These are phyloP conservation scores for Triadica sebifera DNA, from an alignment of 345 rosid genomes.

Conservation along the genomic window DNA sequence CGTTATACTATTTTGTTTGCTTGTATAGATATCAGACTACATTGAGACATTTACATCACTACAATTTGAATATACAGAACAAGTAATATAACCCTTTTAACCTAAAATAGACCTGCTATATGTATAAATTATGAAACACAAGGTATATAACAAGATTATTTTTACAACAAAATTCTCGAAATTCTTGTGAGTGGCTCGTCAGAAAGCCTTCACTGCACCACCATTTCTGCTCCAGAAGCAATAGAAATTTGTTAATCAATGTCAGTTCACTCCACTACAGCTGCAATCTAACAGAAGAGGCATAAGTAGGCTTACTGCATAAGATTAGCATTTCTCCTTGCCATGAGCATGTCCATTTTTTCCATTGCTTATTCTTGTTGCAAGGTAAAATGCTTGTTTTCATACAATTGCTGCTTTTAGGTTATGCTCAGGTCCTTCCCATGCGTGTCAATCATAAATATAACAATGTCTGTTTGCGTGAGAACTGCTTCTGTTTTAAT, in stretches of 20 bases:
- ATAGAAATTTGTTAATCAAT: not conserved
- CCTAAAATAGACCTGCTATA: not conserved
- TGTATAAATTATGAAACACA: not conserved
- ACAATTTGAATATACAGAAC: slow-evolving; percentile 23
- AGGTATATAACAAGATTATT: slow-evolving; percentile 7
- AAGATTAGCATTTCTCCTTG: slow-evolving; percentile 1
- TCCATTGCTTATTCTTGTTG: slow-evolving; percentile 5
- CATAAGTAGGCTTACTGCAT: slow-evolving; percentile 4
- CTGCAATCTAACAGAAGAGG: not conserved
- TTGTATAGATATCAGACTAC: slow-evolving; percentile 1
- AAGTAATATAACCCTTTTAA: not conserved
- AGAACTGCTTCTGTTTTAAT: not conserved
- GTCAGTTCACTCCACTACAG: not conserved
- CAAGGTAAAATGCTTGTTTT: slow-evolving; percentile 9
- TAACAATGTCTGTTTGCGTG: not conserved
- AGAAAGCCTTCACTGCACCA: not conserved
- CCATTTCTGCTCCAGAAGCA: slow-evolving; percentile 14
- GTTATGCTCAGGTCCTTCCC: slow-evolving; percentile 2
- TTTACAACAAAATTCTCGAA: slow-evolving; percentile 28
- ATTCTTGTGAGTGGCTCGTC: not conserved
- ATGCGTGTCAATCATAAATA: not conserved
- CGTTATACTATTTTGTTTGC: not conserved
- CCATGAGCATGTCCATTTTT: slow-evolving; percentile 6
- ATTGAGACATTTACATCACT: slow-evolving; percentile 29
- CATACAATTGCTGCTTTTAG: not conserved